phyloP scores from a whole-genome alignment of 2,329 filamentous ascomycete genomes.

The Colletotrichum nymphaeae region DNA sequence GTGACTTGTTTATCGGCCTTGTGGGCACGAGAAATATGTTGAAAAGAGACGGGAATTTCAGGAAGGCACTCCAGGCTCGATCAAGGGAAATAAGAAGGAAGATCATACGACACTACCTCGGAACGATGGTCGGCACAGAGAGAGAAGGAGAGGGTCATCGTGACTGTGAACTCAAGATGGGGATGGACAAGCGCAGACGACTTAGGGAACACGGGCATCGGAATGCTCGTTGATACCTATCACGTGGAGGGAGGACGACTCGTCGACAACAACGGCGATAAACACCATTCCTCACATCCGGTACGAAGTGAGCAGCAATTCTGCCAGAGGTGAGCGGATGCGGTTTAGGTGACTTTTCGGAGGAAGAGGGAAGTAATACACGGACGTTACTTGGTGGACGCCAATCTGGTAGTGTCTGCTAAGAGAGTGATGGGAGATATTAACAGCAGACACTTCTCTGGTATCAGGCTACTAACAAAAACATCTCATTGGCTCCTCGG shows the following conservation, averaged over 20 bases:
- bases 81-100: too few species aligned
- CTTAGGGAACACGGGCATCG: background rate
- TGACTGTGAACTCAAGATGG: background rate
- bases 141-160: background rate
- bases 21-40: background rate
- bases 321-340: background rate
- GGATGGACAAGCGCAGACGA: background rate
- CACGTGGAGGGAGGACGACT: background rate
- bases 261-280: background rate
- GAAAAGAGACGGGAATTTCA: background rate
- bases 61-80: too few species aligned
- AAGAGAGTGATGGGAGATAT: fast-evolving
- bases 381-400: background rate
- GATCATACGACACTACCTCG: background rate
- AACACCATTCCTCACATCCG: too few species aligned
- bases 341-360: background rate
- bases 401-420: background rate
- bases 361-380: background rate
- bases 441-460: background rate
- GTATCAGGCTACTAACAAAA: background rate
- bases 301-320: background rate
- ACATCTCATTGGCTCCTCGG: background rate
- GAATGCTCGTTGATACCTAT: background rate
- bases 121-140: background rate
- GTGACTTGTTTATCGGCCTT: background rate